phyloP scores from a whole-genome alignment of 106 monocot species.

The Allium sativum region DNA sequence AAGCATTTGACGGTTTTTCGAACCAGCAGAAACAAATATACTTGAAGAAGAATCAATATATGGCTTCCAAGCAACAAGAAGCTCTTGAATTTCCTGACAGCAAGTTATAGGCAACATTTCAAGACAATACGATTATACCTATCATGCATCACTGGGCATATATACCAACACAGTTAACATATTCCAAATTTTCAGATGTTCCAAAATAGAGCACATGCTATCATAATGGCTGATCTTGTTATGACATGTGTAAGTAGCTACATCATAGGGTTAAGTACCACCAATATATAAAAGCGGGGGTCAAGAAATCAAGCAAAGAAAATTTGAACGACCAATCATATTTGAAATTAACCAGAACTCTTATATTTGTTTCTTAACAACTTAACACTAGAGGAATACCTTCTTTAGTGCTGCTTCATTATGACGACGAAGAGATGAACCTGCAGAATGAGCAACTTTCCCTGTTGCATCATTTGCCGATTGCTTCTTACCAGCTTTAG shows the following conservation, averaged over 20 bases:
- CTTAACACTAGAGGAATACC: conserved; percentile 15
- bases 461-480: conserved; percentile 93
- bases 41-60: conserved; percentile 47
- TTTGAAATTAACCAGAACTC: too few relatives aligned
- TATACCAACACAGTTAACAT: not conserved
- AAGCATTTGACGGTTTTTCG: conserved; percentile 59
- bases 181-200: not conserved
- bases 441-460: conserved; percentile 78
- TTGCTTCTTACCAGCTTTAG: conserved; percentile 85
- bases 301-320: too few relatives aligned
- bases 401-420: conserved; percentile 95
- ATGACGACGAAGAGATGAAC: conserved; percentile 82
- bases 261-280: too few relatives aligned
- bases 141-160: not conserved
- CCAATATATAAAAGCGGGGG: too few relatives aligned
- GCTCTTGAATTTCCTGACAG: conserved; percentile 81
- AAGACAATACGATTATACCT: not conserved
- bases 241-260: too few relatives aligned
- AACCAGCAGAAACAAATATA: conserved; percentile 67
- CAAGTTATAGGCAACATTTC: conserved; percentile 2
- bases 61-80: conserved; percentile 67
- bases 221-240: not conserved
- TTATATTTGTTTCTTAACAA: too few relatives aligned
- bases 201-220: not conserved
- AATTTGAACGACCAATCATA: too few relatives aligned